These are phyloP conservation scores for Paramecium caudatum DNA, from an alignment of 73 alveolate species.

Conservation along the genomic window DNA sequence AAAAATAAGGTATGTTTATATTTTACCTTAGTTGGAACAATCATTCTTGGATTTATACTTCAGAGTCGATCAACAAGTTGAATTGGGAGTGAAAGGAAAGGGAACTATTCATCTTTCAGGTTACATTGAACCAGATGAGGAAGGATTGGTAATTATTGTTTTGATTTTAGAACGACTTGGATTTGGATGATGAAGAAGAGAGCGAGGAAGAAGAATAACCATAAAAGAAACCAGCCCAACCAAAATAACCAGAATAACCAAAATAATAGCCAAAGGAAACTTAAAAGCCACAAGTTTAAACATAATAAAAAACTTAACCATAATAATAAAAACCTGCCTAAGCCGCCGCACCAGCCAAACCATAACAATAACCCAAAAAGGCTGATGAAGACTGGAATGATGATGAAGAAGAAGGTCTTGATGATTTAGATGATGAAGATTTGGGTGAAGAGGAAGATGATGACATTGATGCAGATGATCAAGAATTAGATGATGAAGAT, in stretches of 20 bases:
- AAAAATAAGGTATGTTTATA: conserved; percentile 74
- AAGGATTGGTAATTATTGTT: conserved; percentile 71
- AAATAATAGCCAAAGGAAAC: conserved; percentile 26
- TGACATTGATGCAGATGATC: conserved; percentile 65
- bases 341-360: conserved; percentile 1
- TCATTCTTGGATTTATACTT: conserved; percentile 79
- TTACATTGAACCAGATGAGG: conserved; percentile 84
- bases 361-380: conserved; percentile 48
- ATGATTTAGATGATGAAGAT: conserved; percentile 78
- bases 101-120: conserved; percentile 83
- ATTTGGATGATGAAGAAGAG: conserved; percentile 79
- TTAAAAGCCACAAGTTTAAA: conserved; percentile 38
- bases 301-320: conserved; percentile 62
- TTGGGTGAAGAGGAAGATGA: conserved; percentile 75
- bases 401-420: conserved; percentile 70
- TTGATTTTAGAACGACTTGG: conserved; percentile 66
- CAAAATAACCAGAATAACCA: conserved; percentile 35
- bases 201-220: conserved; percentile 77
- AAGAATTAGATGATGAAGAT: conserved; percentile 68
- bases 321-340: conserved; percentile 56
- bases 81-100: conserved; percentile 79
- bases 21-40: conserved; percentile 73
- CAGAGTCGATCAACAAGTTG: conserved; percentile 80
- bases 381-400: conserved; percentile 55
- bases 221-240: conserved; percentile 16